Evolutionary conservation across 2,329 filamentous ascomycete genomes (phyloP).

Genomic region (Apiospora pterosperma): DNA sequence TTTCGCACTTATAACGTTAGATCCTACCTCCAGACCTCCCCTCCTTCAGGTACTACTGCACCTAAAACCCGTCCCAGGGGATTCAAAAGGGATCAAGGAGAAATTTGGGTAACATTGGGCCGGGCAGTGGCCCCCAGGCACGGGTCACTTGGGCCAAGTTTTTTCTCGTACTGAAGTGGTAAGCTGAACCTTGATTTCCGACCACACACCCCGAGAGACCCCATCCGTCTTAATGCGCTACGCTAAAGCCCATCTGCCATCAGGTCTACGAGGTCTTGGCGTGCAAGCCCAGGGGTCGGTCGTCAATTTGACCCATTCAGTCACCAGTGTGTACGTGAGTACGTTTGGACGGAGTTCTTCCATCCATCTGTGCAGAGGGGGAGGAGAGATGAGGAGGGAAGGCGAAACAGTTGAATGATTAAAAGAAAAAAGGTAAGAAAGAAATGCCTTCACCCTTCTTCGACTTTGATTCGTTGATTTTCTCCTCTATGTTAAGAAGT

Average conservation of each 20-base stretch:
- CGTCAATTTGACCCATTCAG: neutral
- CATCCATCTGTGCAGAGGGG: neutral
- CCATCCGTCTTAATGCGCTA: conserved; percentile 2
- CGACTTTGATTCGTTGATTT: too few relatives aligned
- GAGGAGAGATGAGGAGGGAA: neutral
- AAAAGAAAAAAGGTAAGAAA: too few relatives aligned
- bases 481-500: neutral
- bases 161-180: conserved; percentile 9
- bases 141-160: conserved; percentile 10
- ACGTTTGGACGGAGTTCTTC: neutral
- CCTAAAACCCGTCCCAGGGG: neutral
- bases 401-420: too few relatives aligned
- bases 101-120: conserved; percentile 12
- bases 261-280: neutral
- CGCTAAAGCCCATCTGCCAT: neutral
- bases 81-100: neutral
- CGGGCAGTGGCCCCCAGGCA: conserved; percentile 6
- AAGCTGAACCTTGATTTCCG: conserved; percentile 7
- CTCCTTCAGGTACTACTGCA: neutral
- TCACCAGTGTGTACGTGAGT: neutral
- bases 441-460: neutral
- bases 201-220: neutral
- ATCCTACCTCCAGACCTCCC: neutral
- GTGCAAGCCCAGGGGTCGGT: neutral
- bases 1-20: neutral